Conservation (phyloP, 192 early-diverging fungal species). For the Spizellomyces sp. region DNA sequence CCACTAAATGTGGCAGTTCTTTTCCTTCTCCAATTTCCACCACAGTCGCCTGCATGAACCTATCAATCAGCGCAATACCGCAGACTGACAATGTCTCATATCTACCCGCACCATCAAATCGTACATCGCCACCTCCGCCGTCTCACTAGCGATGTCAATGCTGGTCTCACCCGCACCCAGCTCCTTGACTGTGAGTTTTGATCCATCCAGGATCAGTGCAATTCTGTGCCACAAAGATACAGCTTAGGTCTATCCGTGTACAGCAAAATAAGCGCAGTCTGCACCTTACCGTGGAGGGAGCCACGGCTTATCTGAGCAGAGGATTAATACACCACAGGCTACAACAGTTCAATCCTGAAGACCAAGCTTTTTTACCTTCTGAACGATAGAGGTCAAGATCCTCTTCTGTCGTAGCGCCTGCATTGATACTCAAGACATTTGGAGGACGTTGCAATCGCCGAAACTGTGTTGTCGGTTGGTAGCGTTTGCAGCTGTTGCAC, state of each 20-base stretch:
- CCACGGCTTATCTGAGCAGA: not conserved
- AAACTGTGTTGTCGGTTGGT: slow-evolving; percentile 75
- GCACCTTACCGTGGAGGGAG: not conserved
- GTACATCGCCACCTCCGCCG: slow-evolving; percentile 53
- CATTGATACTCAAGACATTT: slow-evolving; percentile 78
- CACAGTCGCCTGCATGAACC: slow-evolving; percentile 35
- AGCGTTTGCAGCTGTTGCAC: slow-evolving; percentile 82
- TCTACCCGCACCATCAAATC: slow-evolving; percentile 52
- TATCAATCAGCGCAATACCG: not conserved
- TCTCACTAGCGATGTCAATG: slow-evolving; percentile 13
- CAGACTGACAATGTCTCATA: slow-evolving; percentile 22
- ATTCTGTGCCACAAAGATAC: slow-evolving; percentile 39
- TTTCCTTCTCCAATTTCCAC: slow-evolving; percentile 51
- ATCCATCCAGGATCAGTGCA: slow-evolving; percentile 48
- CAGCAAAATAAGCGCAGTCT: not conserved
- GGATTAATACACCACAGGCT: too few species aligned
- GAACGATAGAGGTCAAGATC: slow-evolving; percentile 52
- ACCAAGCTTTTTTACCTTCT: slow-evolving; percentile 2
- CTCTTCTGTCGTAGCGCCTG: slow-evolving; percentile 59
- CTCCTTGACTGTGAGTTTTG: slow-evolving; percentile 43
- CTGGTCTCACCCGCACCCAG: slow-evolving; percentile 25
- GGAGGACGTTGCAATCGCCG: slow-evolving; percentile 72
- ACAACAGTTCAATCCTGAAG: not conserved
- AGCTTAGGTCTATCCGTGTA: too few species aligned
- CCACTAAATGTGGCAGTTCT: slow-evolving; percentile 69